Evolutionary conservation across 177 flowering plant genomes (phyloP).

Genomic region (Vitis hybrid): DNA sequence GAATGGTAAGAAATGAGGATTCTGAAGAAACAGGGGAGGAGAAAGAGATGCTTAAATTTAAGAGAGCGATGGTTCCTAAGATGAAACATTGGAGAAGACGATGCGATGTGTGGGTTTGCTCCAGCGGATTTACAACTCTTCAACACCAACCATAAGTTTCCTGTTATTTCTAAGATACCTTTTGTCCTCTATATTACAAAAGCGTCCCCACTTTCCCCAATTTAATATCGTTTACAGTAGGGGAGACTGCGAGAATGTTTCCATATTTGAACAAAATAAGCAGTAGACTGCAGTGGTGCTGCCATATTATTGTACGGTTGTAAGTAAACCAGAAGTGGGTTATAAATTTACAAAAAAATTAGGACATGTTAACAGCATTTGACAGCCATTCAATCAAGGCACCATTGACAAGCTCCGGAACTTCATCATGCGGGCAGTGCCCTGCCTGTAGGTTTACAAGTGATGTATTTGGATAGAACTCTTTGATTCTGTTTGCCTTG

Average conservation of each 20-base stretch:
- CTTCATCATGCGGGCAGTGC: constrained; percentile 96
- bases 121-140: not conserved
- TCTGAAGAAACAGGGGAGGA: not conserved
- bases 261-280: no score
- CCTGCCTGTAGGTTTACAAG: constrained; percentile 86
- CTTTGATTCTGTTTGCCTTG: constrained; percentile 81
- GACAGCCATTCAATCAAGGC: constrained; percentile 79
- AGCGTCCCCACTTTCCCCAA: no score
- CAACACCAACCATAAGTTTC: no score
- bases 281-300: no score
- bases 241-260: no score
- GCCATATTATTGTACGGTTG: no score
- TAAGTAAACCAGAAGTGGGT: no score
- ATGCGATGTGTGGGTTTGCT: constrained; percentile 8
- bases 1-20: not conserved
- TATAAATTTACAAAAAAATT: no score
- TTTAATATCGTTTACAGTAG: no score
- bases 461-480: constrained; percentile 75
- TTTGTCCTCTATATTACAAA: no score
- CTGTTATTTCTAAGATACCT: no score
- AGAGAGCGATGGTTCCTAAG: constrained; percentile 23
- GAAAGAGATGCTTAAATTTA: constrained; percentile 8
- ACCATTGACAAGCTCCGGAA: constrained; percentile 73
- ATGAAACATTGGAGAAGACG: constrained; percentile 25
- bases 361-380: constrained; percentile 11